Evolutionary conservation across 2,329 filamentous ascomycete species (phyloP), one percentile per base, ranked within the genome.

Genomic region (Hysterium pulicare): DNA sequence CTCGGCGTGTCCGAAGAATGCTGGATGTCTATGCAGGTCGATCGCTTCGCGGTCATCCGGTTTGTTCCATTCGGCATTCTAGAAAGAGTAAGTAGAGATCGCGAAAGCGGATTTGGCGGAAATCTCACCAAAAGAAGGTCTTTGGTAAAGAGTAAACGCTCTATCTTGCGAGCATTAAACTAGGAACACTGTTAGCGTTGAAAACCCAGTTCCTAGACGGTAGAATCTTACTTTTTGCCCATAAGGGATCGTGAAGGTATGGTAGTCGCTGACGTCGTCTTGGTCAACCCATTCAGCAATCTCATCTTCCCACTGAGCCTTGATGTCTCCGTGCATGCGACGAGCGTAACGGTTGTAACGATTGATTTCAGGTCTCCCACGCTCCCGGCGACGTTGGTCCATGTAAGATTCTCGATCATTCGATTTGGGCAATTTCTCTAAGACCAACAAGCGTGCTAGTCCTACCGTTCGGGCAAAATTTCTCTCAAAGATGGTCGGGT

Each of bases 401-500:
- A 86, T 73, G 53, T 93, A 94, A 0, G 70, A 60, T 5, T 91
- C 86, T 40, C 88, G 76, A 30, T 87, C 83, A 9, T 70, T 71
- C 2, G 76, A 73, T 2, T 80, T 86, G 0, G 89, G 89, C 2
- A 94, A 74, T 33, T 84, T 82, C 61, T 95, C 89, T 1, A 94
- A 72, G 5, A 95, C 83, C 5, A 95, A 73, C 1, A 95, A 75
- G 34, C 89, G 77, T 20, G 89, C 87, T 16, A 95, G 76, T 2
- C 89, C 89, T 19, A 87, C 73, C 0, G 86, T 90, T 30, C 86
- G 75, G 38, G 76, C 75, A 54, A 94, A 94, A 43, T 82, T 88
- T 37, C 89, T 75, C 66, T 95, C 89, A 48, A 87, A 94, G 37
- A 95, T 90, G 17, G 87, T 94, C 4, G 89, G 89, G 54, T 95